A percentile compares a stretch with the other conserved stretches of the same genome.
Evolutionary conservation across 75 land plant species (phyloP).

Genomic region (Pinus albicaulis): DNA sequence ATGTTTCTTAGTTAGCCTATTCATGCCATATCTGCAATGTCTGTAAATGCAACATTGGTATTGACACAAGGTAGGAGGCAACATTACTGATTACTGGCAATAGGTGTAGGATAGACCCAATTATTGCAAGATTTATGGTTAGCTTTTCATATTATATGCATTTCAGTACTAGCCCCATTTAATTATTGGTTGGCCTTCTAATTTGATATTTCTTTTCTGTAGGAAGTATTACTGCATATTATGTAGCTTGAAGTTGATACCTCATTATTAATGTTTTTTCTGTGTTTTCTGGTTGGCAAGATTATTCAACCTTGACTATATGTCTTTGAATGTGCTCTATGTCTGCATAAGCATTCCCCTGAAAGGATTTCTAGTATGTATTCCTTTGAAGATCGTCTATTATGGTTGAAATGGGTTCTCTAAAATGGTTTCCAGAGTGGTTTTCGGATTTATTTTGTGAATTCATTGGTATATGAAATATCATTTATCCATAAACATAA

Average conservation of each 20-base stretch:
- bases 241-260: constrained; percentile 7
- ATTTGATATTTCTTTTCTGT: background rate
- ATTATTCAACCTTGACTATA: too few species aligned
- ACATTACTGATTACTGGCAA: background rate
- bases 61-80: background rate
- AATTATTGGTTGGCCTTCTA: background rate
- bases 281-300: too few species aligned
- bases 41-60: constrained; percentile 7
- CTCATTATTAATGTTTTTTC: background rate
- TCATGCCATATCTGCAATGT: background rate
- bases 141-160: background rate
- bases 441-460: too few species aligned
- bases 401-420: too few species aligned
- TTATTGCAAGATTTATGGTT: background rate
- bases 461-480: too few species aligned
- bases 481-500: too few species aligned
- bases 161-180: background rate
- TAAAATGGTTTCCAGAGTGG: too few species aligned
- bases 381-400: too few species aligned
- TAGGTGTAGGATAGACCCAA: background rate
- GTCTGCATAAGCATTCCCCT: too few species aligned
- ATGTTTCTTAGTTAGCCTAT: background rate
- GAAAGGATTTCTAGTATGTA: too few species aligned
- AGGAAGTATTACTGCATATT: constrained; percentile 3
- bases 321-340: too few species aligned